Evolutionary conservation across 805 yeast genomes (phyloP), one percentile per base, ranked within the genome.

Genomic region (Starmera amethionina): DNA sequence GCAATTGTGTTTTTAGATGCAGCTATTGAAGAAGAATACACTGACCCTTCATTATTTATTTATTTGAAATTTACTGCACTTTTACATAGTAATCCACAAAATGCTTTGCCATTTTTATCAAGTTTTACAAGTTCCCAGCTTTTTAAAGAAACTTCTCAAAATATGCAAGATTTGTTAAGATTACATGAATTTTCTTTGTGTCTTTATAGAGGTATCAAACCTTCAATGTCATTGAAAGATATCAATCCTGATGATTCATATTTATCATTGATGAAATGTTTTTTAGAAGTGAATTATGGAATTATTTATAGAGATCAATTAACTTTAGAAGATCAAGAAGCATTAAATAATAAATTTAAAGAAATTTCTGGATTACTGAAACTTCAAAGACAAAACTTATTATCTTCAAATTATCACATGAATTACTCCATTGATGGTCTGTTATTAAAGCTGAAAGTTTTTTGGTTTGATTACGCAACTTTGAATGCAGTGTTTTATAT

Each of bases 171-270:
- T 4, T 43, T 37, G 27, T 13, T 49, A 9, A n/a, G 36, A 22
- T 33, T 49, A 14, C 34, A 37, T n/a, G 52, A 50, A 32, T 12
- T 41, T 6, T 38, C 44, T 1, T 43, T 42, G 30, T 39, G 43
- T 13, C 32, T 50, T 6, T 35, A 43, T 16, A 32, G 35, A 38
- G 51, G 52, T 3, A 11, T 46, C 7, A 25, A n/a, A 8, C 37
- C 50, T 2, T 9, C 35, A 22, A 11, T 31, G 30, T 18, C 13
- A 29, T 19, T 31, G 15, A 15, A 18, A 19, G 16, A 29, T 8
- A 34, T 34, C 25, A 14, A 19, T 19, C 36, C 36, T n/a, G 36
- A 34, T 14, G 29, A 34, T 34, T 12, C 12, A 12, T n/a, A n/a
- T 19, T n/a, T 16, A 34, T 30, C 19, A 14, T 22, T 34, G 30